Conservation (phyloP, 345 rosid genomes). For the Brassica carinata region DNA sequence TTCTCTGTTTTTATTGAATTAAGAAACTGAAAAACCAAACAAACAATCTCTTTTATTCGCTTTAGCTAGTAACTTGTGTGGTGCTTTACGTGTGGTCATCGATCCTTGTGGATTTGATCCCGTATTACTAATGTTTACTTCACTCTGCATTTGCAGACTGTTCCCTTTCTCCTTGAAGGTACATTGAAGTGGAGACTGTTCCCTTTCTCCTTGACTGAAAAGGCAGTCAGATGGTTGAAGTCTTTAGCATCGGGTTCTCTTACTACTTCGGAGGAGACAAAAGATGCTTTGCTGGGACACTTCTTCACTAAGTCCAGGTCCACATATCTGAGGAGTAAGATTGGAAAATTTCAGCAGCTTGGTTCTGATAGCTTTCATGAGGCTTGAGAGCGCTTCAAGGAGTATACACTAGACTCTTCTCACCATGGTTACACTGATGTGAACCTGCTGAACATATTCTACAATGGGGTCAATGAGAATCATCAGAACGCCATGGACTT, state of each 20-base stretch:
- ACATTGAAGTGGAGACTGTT: background rate
- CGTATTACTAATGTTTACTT: background rate
- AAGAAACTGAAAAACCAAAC: background rate
- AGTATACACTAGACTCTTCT: background rate
- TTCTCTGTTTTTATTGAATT: no score
- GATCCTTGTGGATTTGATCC: background rate
- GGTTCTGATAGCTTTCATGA: background rate
- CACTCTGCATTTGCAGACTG: background rate
- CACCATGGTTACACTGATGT: background rate
- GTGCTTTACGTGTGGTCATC: background rate
- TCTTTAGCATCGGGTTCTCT: background rate
- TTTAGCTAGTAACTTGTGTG: background rate
- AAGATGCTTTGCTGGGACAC: background rate
- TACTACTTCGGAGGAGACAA: background rate
- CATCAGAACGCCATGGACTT: background rate
- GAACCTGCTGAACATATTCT: background rate
- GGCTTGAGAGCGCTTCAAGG: background rate
- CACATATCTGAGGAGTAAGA: background rate
- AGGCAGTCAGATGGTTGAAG: background rate
- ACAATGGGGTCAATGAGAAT: background rate
- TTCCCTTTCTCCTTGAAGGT: background rate
- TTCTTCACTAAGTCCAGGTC: background rate
- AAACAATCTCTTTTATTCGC: background rate
- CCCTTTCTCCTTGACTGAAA: background rate
- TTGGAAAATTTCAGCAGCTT: background rate